Base-by-base conservation (phyloP, 129 eudicot genomes). In the Apium graveolens region DNA sequence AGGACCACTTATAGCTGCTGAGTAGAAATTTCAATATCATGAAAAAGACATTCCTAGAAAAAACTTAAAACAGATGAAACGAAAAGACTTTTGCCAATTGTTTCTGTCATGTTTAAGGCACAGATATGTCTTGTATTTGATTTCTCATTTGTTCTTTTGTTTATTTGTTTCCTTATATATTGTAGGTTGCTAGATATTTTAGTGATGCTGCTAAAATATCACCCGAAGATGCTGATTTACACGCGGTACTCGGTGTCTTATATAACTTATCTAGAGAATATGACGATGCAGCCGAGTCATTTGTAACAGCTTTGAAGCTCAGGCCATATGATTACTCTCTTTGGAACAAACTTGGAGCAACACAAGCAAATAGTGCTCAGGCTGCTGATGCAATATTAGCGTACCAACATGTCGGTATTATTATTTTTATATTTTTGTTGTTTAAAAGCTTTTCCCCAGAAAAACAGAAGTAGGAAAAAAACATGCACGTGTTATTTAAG, bases 281-380 rank as follows among this genome's bases (percentile, higher is more conserved):
- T 86, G 98, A 94, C 87, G 90, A 78, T 82, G 98, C 98, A 69
- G 87, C 91, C 65, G 98, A 88, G 66, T 89, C 98, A 34, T 94
- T 91, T 74, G 88, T 90, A 90, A 91, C 90, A 73, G 97, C 98
- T 77, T 82, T 94, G 82, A 87, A 90, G 75, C 97, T 94, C 79
- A 94, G 91, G 83, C 98, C 98, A 11, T 86, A 89, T 62, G 98
- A 94, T 86, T 94, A 94, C 78, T 94, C 98, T 39, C 93, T 94
- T 55, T 94, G 98, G 98, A 94, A 94, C 83, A 94, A 94, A 80
- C 96, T 94, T 80, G 98, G 98, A 71, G 98, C 98, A 27, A 94
- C 98, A 39, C 97, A 94, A 80, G 98, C 98, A 55, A 94, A 94
- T 80, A 94, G 98, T 74, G 90, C 91, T 71, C 98, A 91, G 88